Base-by-base conservation (phyloP, 108 stramenopile species). In the Pseudonitzschia multiseries region DNA sequence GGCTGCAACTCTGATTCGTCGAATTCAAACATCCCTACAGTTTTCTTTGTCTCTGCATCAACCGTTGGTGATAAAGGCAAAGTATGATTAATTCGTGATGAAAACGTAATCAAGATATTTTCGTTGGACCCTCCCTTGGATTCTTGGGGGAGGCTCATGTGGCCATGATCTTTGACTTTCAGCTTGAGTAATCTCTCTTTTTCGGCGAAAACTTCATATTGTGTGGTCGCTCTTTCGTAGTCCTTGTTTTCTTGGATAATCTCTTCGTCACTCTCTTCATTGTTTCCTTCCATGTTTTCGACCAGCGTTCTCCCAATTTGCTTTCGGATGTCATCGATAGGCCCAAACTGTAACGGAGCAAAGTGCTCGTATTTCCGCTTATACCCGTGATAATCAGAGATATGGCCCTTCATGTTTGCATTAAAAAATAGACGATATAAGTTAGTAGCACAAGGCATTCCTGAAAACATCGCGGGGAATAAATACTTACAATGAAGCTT, bases 301-400 rank as follows among this genome's bases (percentile, higher is more conserved):
- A 42, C 42, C 65, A 78, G 66, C 22, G 59, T 61, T 31, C 27
- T 24, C 27, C 67, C 66, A 41, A 78, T 72, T 28, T 71, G 21
- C 6, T 21, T 22, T n/a, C 43, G 48, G 21, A 71, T 50, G 3
- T 61, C 71, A 48, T 36, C 20, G 33, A 78, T 18, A 13, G 65
- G 42, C 21, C 52, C 52, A 48, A 32, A 78, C 4, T 52, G 27
- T 32, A 78, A 61, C 8, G 77, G 77, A 40, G 66, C 33, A 53
- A 78, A 72, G 36, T 62, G 48, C 44, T 71, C 70, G 43, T 78
- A 52, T 70, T 62, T 59, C 31, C 77, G 54, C 67, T 72, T 57
- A 27, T 59, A 68, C 0, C 77, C 77, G 31, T 72, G 71, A 40
- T 78, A 78, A 44, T 78, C 77, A 62, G 70, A 71, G 26, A 63